Base-by-base conservation (phyloP, 1,284 basidiomycete species). In the Sanghuangporus weigelae region DNA sequence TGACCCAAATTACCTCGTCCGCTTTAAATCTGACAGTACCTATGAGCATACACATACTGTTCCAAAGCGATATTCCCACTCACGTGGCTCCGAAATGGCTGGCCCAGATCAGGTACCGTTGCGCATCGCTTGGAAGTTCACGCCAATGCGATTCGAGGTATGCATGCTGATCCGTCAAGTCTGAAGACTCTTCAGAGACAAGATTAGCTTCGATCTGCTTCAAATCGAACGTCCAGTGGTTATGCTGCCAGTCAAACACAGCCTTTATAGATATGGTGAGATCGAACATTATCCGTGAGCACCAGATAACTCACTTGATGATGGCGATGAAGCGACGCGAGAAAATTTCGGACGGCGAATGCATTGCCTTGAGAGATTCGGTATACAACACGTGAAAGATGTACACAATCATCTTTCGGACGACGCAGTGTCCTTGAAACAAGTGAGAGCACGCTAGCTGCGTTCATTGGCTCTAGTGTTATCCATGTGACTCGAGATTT, bases 21-120 rank as follows among this genome's bases (percentile, higher is more conserved):
- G 48, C 58, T 21, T 35, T 50, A 36, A 60, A 60, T 6, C 58
- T 60, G 53, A 31, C n/a, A 16, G 31, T 11, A 38, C 14, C 11
- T 26, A 23, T 16, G 26, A 42, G 36, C 23, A 35, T 31, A 16
- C 31, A 11, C 51, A 8, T 59, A 2, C n/a, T 6, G 53, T 14
- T 4, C 56, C 21, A 48, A 31, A 42, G 12, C 42, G 53, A 10
- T 19, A 40, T 4, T 63, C 19, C 14, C 6, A 76, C 80, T 64
- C 68, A 87, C 85, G 84, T 86, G 67, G 86, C 81, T 2, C 87
- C 87, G 67, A 89, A 88, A 70, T 87, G 83, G 7, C 84, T 83
- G 11, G 86, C 87, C 87, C 86, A 89, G 50, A 81, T 75, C 19
- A 89, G 75, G 69, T 86, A 89, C 66, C 83, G 86, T 64, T 77